These are phyloP conservation scores for Babesia bovis DNA, from an alignment of 169 alveolate genomes.

Conservation along the genomic window DNA sequence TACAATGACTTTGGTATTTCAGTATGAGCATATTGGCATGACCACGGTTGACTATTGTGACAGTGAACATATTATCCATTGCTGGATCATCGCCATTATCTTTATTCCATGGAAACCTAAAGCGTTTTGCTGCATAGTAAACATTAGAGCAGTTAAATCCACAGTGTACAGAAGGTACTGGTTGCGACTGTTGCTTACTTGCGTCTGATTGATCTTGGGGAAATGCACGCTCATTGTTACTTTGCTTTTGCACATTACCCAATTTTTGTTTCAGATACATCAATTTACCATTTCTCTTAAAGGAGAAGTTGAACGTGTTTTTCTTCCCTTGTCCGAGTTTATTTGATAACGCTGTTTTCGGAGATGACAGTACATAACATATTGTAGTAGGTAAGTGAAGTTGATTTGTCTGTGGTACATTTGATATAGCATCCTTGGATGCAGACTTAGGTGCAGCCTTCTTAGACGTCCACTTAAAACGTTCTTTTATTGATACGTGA, in stretches of 20 bases:
- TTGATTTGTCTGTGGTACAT: neutral
- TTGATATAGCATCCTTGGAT: neutral
- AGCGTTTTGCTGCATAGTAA: neutral
- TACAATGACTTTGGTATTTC: slow-evolving; percentile 41
- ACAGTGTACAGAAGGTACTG: neutral
- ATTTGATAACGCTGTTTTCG: slow-evolving; percentile 6
- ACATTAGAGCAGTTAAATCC: neutral
- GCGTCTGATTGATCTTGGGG: neutral
- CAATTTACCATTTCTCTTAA: neutral
- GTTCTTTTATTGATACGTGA: neutral
- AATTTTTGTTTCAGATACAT: neutral
- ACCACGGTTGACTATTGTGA: slow-evolving; percentile 61
- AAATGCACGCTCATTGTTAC: neutral
- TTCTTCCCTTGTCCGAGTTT: neutral
- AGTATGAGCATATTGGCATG: slow-evolving; percentile 41
- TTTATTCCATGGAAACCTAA: neutral
- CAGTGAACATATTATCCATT: neutral
- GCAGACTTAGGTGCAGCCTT: neutral
- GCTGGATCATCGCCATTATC: neutral
- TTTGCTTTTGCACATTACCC: neutral
- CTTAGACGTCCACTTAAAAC: neutral
- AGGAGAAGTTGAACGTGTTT: neutral
- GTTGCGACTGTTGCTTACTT: neutral
- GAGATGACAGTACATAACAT: slow-evolving; percentile 47
- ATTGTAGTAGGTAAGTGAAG: slow-evolving; percentile 35